A percentile compares a stretch with the other conserved stretches of the same genome.
These are phyloP conservation scores for Aspergillus brunneoviolaceus DNA, from an alignment of 2,329 filamentous ascomycete genomes.

Conservation along the genomic window DNA sequence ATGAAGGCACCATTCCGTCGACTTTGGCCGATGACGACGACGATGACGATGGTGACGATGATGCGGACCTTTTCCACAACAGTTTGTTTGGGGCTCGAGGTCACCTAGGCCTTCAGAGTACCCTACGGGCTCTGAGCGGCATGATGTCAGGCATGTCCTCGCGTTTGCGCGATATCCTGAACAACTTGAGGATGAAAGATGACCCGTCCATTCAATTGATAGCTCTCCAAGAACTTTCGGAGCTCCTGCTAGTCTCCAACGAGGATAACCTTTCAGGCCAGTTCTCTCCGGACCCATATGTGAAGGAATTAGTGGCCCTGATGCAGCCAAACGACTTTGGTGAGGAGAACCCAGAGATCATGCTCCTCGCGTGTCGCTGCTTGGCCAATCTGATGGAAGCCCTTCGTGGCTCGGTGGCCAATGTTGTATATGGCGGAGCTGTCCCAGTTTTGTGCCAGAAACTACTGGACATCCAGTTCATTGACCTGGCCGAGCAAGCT, in stretches of 20 bases:
- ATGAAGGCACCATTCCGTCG: slow-evolving; percentile 57
- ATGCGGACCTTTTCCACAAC: slow-evolving; percentile 61
- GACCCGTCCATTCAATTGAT: slow-evolving; percentile 86
- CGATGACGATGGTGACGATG: slow-evolving; percentile 58
- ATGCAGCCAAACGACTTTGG: slow-evolving; percentile 89
- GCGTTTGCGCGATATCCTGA: slow-evolving; percentile 74
- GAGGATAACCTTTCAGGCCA: slow-evolving; percentile 95
- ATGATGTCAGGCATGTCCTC: slow-evolving; percentile 86
- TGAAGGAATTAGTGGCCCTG: slow-evolving; percentile 86
- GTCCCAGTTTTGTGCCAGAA: slow-evolving; percentile 95
- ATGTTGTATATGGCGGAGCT: slow-evolving; percentile 95
- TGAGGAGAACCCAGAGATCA: slow-evolving; percentile 93
- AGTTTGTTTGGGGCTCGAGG: slow-evolving; percentile 65
- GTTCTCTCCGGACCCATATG: slow-evolving; percentile 89
- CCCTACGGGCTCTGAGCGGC: slow-evolving; percentile 80
- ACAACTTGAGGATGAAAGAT: slow-evolving; percentile 76
- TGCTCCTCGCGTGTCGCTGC: slow-evolving; percentile 93
- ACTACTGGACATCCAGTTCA: slow-evolving; percentile 91
- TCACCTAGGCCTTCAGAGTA: slow-evolving; percentile 70
- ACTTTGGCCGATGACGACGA: slow-evolving; percentile 57
- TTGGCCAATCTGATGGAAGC: slow-evolving; percentile 98
- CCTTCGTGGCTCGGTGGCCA: slow-evolving; percentile 84
- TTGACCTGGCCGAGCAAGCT: slow-evolving; percentile 95
- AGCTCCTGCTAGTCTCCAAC: slow-evolving; percentile 89
- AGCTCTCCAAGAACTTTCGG: slow-evolving; percentile 87